Evolutionary conservation across 306 rosid species (phyloP), one percentile per base, ranked within the genome.

Genomic region (Glycine soja): DNA sequence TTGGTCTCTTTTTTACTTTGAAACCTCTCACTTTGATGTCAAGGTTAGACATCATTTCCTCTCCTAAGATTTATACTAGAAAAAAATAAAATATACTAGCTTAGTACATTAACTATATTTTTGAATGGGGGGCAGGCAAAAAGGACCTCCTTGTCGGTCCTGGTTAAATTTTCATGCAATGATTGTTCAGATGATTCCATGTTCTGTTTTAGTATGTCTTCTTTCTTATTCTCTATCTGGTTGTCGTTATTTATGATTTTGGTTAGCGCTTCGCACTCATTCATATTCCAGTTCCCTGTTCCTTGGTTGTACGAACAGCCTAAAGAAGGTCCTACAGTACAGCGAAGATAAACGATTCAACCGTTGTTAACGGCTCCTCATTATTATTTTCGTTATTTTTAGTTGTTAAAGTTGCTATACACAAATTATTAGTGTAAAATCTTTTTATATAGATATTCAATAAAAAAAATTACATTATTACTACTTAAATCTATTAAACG

Each of bases 161-260:
- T 14, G 43, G 40, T 74, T 70, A 71, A 83, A 51, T 15, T 32
- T 14, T 12, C 8, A 6, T 32, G 74, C 74, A 62, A 61, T 77
- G 34, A 59, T 82, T 59, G 79, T 15, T 72, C 13, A 66, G 62
- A 24, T 59, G 82, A 79, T 70, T 76, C 50, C 67, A 11, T 19
- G 5, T 38, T 36, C 46, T 36, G 7, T 65, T 45, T 62, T 24
- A 24, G 30, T 15, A 32, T 32, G 18, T 19, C 56, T 19, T 51
- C 4, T 8, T 10, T 67, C 15, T 7, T 8, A 40, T 66, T 38
- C 72, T 15, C 48, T 36, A 14, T 64, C 7, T 6, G 6, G 13
- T 38, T 65, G 71, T 65, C 50, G 32, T 14, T 74, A 12, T 64
- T 3, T 34, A 19, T 52, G 72, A 67, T 2, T n/a, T 80, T 46